Base-by-base conservation (phyloP, 2,329 filamentous ascomycete genomes). In the Volutella citrinella region DNA sequence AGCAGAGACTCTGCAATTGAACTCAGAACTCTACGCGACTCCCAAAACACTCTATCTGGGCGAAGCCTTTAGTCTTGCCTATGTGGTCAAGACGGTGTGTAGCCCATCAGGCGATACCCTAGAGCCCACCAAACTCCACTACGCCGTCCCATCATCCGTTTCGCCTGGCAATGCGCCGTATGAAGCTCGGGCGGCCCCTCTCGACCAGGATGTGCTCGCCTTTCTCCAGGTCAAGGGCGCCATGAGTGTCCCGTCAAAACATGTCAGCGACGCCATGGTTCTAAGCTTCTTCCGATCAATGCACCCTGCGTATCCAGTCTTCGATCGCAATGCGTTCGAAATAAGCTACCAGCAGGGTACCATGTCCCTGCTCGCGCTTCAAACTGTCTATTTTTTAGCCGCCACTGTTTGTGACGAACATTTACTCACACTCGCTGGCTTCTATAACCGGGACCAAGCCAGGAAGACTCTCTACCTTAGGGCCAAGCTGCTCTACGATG, bases 401-500 rank as follows among this genome's bases (percentile, higher is more conserved):
- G 37, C 41, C 5, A 50, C 48, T 1, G 22, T 36, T 0, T 38
- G 46, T 4, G 30, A 42, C 0, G 46, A 49, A 2, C 25, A 24
- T 8, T 23, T 49, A 0, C 23, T 49, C 6, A 19, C 28, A 4
- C 28, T 27, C 6, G 46, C 47, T 0, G 46, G 46, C 2, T 49
- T 38, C 2, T 11, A 7, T 3, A 44, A 48, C 4, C 34, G 47
- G 3, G 28, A 16, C 4, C 25, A 38, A 3, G 47, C 46, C 4
- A 41, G 47, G 5, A 50, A 43, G 5, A 20, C 41, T 0, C 37
- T 41, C 2, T 49, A 49, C 12, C 41, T 50, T 5, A 41, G 38
- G 0, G 46, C 43, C 1, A 49, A 49, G 11, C 31, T 41, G 0
- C 1, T 49, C 0, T 45, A 49, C 5, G 46, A 49, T 16, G 30